Base-by-base conservation (phyloP, 768 basidiomycete genomes). In the Butyriboletus loyo region DNA sequence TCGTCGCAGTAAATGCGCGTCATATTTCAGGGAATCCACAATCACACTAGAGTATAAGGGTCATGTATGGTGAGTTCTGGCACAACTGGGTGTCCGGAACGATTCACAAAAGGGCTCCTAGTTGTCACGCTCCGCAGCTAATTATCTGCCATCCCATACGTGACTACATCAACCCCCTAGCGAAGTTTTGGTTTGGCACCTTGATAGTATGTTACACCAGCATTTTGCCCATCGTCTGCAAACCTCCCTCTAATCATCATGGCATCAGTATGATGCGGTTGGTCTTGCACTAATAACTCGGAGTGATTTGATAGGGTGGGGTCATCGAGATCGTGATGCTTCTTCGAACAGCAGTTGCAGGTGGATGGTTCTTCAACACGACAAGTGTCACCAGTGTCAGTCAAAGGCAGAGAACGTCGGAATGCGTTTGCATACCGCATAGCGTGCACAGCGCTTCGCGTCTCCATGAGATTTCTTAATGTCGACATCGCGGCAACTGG, bases 1-100 rank as follows among this genome's bases (percentile, higher is more conserved):
- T 96, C 62, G 75, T 98, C 46, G 86, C 90, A 31, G 91, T 96
- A 55, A 95, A 95, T 62, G 82, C 84, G 36, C 78, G 79, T 21
- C 63, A 76, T 55, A 55, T 79, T 66, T 66, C 67, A 69, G 53
- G 56, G 55, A 55, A 64, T 19, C 8, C 42, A n/a, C 43, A 52
- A 22, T 22, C 46, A 36, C 38, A 47, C 19, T 53, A 61, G 55
- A 38, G 10, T 21, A 9, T 52, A 10, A 17, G 11, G 11, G 27
- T 47, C 10, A 8, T 40, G n/a, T 24, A 34, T 28, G 28, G 60
- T 63, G 35, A 44, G 60, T 55, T 25, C 19, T 25, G 34, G 15
- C 38, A 36, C 42, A 32, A 1, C 1, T 21, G 15, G 30, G 17
- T 25, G 5, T n/a, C 15, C 2, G 9, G 31, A 44, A 9, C 5